A percentile compares a stretch with the other conserved stretches of the same genome.
phyloP scores from a whole-genome alignment of 1,284 basidiomycete genomes.

The Rhodotorula sp. region DNA sequence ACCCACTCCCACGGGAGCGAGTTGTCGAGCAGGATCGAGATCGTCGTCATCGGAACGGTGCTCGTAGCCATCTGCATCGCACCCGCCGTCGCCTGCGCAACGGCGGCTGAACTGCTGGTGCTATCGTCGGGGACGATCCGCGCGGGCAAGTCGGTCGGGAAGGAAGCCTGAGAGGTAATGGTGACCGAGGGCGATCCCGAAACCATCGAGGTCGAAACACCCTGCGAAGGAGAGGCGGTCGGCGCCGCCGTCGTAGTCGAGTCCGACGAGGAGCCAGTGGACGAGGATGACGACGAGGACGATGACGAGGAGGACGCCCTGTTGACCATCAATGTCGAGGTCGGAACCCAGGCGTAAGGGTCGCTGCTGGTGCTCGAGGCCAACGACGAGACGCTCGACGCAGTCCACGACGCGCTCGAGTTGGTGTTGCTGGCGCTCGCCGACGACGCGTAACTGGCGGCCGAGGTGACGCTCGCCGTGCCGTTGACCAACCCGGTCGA shows the following conservation, averaged over 20 bases:
- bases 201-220: slow-evolving; percentile 27
- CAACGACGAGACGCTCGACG: slow-evolving; percentile 2
- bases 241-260: neutral
- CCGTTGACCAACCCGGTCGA: neutral
- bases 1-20: slow-evolving; percentile 42
- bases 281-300: neutral
- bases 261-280: neutral
- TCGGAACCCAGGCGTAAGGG: slow-evolving; percentile 34
- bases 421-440: neutral
- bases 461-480: neutral
- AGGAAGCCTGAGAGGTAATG: slow-evolving; percentile 34
- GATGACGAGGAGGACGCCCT: neutral
- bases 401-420: neutral
- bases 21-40: slow-evolving; percentile 41
- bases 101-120: neutral
- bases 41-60: slow-evolving; percentile 23
- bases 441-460: neutral
- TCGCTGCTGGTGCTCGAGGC: slow-evolving; percentile 6
- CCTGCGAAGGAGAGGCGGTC: slow-evolving; percentile 15
- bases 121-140: slow-evolving; percentile 31
- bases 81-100: neutral
- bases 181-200: slow-evolving; percentile 34
- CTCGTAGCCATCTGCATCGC: neutral
- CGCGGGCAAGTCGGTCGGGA: slow-evolving; percentile 37
- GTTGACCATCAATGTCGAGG: slow-evolving; percentile 31